Conservation (phyloP, 306 rosid species). For the Rosa rugosa region DNA sequence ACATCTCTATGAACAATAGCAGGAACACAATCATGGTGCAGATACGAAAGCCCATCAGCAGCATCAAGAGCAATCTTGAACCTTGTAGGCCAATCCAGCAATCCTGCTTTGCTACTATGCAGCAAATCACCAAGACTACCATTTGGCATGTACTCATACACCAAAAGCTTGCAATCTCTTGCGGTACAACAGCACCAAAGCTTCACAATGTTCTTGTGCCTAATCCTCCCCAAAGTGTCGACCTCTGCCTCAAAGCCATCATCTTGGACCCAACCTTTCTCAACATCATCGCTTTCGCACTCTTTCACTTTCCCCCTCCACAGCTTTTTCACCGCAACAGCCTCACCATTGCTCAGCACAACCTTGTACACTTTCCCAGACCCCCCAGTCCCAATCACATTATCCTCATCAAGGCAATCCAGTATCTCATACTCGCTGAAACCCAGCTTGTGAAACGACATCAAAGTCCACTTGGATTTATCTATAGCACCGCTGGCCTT, state of each 20-base stretch:
- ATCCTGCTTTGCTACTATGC: conserved; percentile 74
- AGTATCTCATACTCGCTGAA: conserved; percentile 83
- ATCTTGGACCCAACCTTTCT: conserved; percentile 51
- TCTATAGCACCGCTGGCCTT: conserved; percentile 47
- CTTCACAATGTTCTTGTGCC: conserved; percentile 96
- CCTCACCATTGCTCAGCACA: conserved; percentile 62
- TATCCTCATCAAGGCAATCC: conserved; percentile 86
- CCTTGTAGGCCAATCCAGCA: conserved; percentile 91
- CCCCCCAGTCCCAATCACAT: conserved; percentile 76
- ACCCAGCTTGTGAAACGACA: conserved; percentile 94
- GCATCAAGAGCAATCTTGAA: conserved; percentile 81
- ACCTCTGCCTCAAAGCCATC: conserved; percentile 85
- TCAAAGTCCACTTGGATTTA: conserved; percentile 77
- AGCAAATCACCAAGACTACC: conserved; percentile 93
- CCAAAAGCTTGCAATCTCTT: conserved; percentile 79
- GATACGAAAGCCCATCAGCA: conserved; percentile 93
- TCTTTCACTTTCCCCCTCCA: conserved; percentile 51
- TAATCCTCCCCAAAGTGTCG: conserved; percentile 76
- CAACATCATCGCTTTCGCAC: conserved; percentile 47
- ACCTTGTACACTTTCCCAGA: conserved; percentile 95
- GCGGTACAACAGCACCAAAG: conserved; percentile 94
- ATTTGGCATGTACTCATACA: conserved; percentile 94
- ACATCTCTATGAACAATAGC: conserved; percentile 92
- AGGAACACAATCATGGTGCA: conserved; percentile 96
- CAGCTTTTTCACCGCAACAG: conserved; percentile 82